Evolutionary conservation across 805 yeast genomes (phyloP).

Genomic region (Suhomyces canberraensis): DNA sequence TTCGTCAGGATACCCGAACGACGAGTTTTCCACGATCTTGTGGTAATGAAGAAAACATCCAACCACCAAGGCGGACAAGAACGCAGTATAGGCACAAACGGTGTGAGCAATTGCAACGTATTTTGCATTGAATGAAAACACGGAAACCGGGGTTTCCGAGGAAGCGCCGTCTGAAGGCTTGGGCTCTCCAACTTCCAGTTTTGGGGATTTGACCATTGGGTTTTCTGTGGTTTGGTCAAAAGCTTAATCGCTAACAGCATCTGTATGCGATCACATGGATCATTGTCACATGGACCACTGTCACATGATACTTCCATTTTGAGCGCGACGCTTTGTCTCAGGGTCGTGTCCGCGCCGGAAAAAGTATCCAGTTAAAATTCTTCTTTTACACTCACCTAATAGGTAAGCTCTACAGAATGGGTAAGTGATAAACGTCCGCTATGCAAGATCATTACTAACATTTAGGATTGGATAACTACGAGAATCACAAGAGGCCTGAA

Average conservation of each 20-base stretch:
- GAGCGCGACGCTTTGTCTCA: too few species aligned
- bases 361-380: constrained; percentile 31
- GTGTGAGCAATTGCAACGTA: constrained; percentile 72
- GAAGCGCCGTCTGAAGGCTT: too few species aligned
- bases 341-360: too few species aligned
- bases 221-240: too few species aligned
- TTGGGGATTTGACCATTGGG: too few species aligned
- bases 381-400: constrained; percentile 16
- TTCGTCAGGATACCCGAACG: constrained; percentile 91
- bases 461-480: constrained; percentile 31
- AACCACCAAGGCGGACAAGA: constrained; percentile 66
- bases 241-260: too few species aligned
- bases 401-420: constrained; percentile 12
- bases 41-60: constrained; percentile 79
- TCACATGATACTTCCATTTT: too few species aligned
- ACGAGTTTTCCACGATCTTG: constrained; percentile 84
- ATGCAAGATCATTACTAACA: constrained; percentile 10
- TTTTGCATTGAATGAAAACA: constrained; percentile 52
- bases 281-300: too few species aligned
- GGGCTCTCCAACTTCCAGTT: too few species aligned
- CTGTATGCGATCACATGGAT: too few species aligned
- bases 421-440: constrained; percentile 10
- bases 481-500: constrained; percentile 54
- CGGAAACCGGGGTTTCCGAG: background rate
- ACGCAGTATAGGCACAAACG: constrained; percentile 68